Percentiles rank a stretch among this genome's conserved stretches.
These are phyloP conservation scores for Epichloe hybrida DNA, from an alignment of 2,329 filamentous ascomycete genomes.

Conservation along the genomic window DNA sequence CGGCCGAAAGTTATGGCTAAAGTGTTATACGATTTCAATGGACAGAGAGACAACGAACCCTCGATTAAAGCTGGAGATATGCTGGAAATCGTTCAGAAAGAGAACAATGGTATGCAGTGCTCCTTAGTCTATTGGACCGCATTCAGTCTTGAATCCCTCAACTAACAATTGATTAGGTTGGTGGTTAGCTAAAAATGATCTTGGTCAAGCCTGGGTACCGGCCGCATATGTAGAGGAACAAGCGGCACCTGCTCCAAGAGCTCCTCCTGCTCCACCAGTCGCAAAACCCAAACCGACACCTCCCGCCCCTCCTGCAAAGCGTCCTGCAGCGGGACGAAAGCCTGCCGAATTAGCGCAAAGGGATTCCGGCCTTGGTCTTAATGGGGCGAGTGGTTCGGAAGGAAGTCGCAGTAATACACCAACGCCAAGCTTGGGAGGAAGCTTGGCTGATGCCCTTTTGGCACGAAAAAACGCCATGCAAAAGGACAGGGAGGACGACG, in stretches of 20 bases:
- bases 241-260: conserved; percentile 45
- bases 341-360: conserved; percentile 55
- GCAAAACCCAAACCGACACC: conserved; percentile 52
- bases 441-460: conserved; percentile 65
- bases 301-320: conserved; percentile 66
- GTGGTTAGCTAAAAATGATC: conserved; percentile 75
- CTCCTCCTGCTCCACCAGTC: conserved; percentile 51
- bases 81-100: conserved; percentile 84
- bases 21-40: conserved; percentile 83
- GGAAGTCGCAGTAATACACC: conserved; percentile 59
- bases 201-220: conserved; percentile 81
- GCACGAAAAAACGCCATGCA: conserved; percentile 67
- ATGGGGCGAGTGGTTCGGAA: conserved; percentile 40
- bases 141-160: not conserved
- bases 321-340: conserved; percentile 61
- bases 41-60: conserved; percentile 74
- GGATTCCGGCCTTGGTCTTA: conserved; percentile 55
- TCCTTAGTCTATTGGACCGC: not conserved
- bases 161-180: conserved; percentile 51
- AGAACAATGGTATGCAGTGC: conserved; percentile 65
- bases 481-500: conserved; percentile 53
- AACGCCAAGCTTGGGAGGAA: conserved; percentile 57
- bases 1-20: conserved; percentile 65
- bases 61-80: conserved; percentile 67
- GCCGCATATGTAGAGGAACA: conserved; percentile 88